These are phyloP conservation scores for Abrus pulchellus DNA, from an alignment of 306 rosid species.

Conservation along the genomic window DNA sequence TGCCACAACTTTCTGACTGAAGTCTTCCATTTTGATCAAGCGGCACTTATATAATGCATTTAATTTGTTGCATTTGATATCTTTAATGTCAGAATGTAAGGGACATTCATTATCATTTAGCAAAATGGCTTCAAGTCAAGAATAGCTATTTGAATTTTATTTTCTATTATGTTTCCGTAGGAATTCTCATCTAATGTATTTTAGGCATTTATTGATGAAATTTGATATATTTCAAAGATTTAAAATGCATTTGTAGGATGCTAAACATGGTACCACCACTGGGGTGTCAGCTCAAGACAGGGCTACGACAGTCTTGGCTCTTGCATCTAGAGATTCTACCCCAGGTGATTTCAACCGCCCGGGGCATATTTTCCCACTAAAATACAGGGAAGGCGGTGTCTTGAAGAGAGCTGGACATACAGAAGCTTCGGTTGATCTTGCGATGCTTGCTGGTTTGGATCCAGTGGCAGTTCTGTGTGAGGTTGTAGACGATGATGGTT, in stretches of 20 bases:
- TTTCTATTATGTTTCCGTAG: slow-evolving; percentile 1
- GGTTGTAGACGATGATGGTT: slow-evolving; percentile 97
- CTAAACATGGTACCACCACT: slow-evolving; percentile 85
- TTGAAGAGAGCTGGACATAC: slow-evolving; percentile 98
- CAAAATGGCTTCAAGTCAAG: slow-evolving; percentile 25
- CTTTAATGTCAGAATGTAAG: background rate
- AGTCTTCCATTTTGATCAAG: slow-evolving; percentile 37
- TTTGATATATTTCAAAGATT: slow-evolving; percentile 43
- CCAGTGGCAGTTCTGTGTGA: slow-evolving; percentile 89
- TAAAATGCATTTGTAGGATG: slow-evolving; percentile 65
- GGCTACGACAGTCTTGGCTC: slow-evolving; percentile 85
- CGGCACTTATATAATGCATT: slow-evolving; percentile 31
- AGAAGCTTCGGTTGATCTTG: slow-evolving; percentile 96
- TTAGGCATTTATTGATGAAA: slow-evolving; percentile 22
- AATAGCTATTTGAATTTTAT: slow-evolving; percentile 10
- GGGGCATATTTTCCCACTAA: slow-evolving; percentile 94
- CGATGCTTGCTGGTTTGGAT: slow-evolving; percentile 83
- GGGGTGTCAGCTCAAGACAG: slow-evolving; percentile 95
- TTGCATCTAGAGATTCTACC: slow-evolving; percentile 88
- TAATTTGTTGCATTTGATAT: slow-evolving; percentile 41
- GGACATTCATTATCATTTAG: slow-evolving; percentile 9
- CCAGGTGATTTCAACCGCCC: slow-evolving; percentile 94
- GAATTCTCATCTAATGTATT: slow-evolving; percentile 28
- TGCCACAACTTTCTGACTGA: slow-evolving; percentile 18
- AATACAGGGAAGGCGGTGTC: slow-evolving; percentile 96